Evolutionary conservation across 345 rosid species (phyloP).

Genomic region (Pseudoturritis turrita): DNA sequence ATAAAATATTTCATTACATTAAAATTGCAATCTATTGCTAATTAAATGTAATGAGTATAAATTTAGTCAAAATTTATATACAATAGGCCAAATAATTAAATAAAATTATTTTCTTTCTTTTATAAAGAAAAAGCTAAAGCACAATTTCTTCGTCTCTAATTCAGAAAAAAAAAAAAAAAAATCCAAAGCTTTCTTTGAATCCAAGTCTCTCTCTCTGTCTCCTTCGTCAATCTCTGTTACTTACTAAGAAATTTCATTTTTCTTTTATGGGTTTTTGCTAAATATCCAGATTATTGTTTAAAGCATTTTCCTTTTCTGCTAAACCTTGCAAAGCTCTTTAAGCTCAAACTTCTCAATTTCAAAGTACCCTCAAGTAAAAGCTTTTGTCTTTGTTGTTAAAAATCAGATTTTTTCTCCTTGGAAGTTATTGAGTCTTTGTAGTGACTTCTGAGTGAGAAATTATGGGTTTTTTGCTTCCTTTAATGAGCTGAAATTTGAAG

Average conservation of each 20-base stretch:
- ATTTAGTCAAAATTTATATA: not conserved
- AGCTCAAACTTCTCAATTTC: not conserved
- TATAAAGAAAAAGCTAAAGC: slow-evolving; percentile 13
- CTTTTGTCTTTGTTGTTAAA: not conserved
- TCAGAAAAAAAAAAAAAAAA: slow-evolving; percentile 1
- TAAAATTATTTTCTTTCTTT: not conserved
- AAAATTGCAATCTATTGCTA: not conserved
- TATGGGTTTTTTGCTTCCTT: not conserved
- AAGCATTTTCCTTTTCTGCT: slow-evolving; percentile 16
- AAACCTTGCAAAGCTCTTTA: not conserved
- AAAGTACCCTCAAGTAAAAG: not conserved
- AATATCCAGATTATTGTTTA: slow-evolving; percentile 1
- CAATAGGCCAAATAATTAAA: not conserved
- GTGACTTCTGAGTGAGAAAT: not conserved
- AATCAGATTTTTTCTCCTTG: not conserved
- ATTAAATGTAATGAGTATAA: not conserved
- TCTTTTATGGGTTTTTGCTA: slow-evolving; percentile 47
- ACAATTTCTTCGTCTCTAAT: not conserved
- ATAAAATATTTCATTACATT: not conserved
- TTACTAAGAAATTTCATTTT: slow-evolving; percentile 26
- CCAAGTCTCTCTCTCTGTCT: slow-evolving; percentile 40
- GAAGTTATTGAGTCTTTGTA: slow-evolving; percentile 5
- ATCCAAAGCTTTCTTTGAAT: slow-evolving; percentile 56
- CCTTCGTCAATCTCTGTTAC: slow-evolving; percentile 9
- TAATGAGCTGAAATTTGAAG: slow-evolving; percentile 1